Evolutionary conservation across 306 rosid species (phyloP).

Genomic region (Mucuna pruriens): DNA sequence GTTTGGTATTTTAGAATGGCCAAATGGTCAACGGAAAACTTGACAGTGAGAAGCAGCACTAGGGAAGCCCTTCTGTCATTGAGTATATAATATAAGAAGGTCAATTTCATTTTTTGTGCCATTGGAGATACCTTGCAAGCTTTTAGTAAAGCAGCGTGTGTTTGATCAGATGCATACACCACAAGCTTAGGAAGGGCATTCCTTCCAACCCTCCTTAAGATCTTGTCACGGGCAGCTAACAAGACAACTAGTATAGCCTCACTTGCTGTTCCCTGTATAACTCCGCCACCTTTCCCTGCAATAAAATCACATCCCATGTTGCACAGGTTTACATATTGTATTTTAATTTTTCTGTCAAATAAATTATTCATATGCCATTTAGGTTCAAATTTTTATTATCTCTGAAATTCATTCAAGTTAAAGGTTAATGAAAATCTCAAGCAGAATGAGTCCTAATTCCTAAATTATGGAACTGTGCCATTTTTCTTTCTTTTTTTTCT

Average conservation of each 20-base stretch:
- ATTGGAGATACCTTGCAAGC: constrained; percentile 81
- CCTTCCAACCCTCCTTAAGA: constrained; percentile 63
- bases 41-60: neutral
- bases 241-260: constrained; percentile 93
- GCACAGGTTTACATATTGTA: constrained; percentile 13
- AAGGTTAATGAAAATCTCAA: constrained; percentile 14
- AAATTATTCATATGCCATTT: neutral
- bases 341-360: constrained; percentile 5
- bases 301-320: constrained; percentile 34
- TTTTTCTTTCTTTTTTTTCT: too few species aligned
- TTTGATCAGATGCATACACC: constrained; percentile 88
- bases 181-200: constrained; percentile 73
- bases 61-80: constrained; percentile 14
- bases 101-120: constrained; percentile 20
- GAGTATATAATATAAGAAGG: constrained; percentile 7
- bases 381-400: neutral
- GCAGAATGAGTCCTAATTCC: constrained; percentile 8
- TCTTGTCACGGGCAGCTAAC: constrained; percentile 88
- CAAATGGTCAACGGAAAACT: constrained; percentile 20
- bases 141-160: constrained; percentile 78
- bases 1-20: neutral
- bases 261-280: constrained; percentile 97
- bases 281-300: constrained; percentile 95
- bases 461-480: neutral
- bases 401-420: constrained; percentile 14